Base-by-base conservation (phyloP, 2,329 filamentous ascomycete species). In the Aspergillus versicolor region DNA sequence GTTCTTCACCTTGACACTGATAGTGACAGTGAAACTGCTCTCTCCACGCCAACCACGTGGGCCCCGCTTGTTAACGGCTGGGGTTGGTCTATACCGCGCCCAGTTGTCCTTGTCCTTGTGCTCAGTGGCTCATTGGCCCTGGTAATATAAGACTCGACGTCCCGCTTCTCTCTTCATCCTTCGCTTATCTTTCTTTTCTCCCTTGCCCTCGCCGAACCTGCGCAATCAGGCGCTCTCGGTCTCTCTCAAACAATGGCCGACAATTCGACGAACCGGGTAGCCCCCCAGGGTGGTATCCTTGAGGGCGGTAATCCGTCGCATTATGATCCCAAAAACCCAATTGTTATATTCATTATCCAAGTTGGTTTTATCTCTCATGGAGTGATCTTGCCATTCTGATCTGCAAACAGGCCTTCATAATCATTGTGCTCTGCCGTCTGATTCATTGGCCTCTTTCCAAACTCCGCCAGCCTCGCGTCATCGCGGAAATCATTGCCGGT, bases 401-500 rank as follows among this genome's bases (percentile, higher is more conserved):
- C n/a, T 12, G n/a, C 45, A 21, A 44, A 13, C 66, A 92, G 84
- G 85, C 86, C 24, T 80, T 79, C 58, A 87, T 92, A 58, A 90
- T 92, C 67, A 87, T 92, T 67, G 82, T 90, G 56, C 85, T 91
- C 72, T 91, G 88, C 67, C 86, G 88, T 32, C 73, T 89, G 44
- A 79, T 92, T 19, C 89, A 93, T 70, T 92, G 84, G 77, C 90
- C 90, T 9, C 82, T 93, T 5, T 88, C 88, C 64, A 88, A 87
- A 67, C 81, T 94, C 49, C 86, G 88, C 55, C 90, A 94, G 69
- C 90, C 90, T 61, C 85, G 88, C 46, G 90, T 94, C 63, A 92
- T 94, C 65, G 88, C 90, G 49, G 90, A 94, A 75, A 90, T 94
- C 57, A 85, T 93, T 54, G 89, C 88, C n/a, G 90, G 90, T 52